Evolutionary conservation across 495 filamentous ascomycete genomes (phyloP), one percentile per base, ranked within the genome.

Genomic region (Xylaria curta): DNA sequence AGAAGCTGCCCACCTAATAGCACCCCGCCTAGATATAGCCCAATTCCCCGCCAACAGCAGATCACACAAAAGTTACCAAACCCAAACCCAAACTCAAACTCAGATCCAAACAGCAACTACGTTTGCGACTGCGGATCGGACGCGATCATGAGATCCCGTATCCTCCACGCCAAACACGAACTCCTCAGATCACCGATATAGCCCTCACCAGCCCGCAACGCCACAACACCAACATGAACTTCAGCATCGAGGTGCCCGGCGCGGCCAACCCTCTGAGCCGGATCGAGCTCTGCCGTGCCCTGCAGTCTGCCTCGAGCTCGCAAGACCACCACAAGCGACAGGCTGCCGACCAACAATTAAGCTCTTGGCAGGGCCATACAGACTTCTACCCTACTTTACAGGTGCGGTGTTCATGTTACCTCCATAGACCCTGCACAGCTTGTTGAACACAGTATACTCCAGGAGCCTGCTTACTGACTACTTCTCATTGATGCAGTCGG

Each of bases 371-470:
- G 79, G 89, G 86, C 28, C 80, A 90, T n/a, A 78, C 82, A 17
- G 89, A 91, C 28, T 98, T 91, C 81, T 94, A 94, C 80, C 83
- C 87, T n/a, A 84, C 89, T 49, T 85, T 99, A 64, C 95, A 97
- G 87, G 93, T 89, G 81, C 62, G 28, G 33, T 86, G 77, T 46
- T 65, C 53, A 40, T 21, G 40, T 70, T 17, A 28, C 10, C 4
- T 24, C 49, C 49, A 6, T 3, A 53, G 21, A 53, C 21, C 49
- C 24, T 24, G 49, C 21, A 12, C 9, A 46, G 21, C 60, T 42
- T 26, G 21, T 33, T 1, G 3, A 15, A 21, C 12, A 21, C 8
- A n/a, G 21, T 13, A 3, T 62, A 13, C 15, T 53, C 13, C 17
- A n/a, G 15, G 33, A 40, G 31, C 53, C 31, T 26, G 53, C 71